Evolutionary conservation across 768 basidiomycete species (phyloP), one percentile per base, ranked within the genome.

Genomic region (Clitopilus passeckerianus): DNA sequence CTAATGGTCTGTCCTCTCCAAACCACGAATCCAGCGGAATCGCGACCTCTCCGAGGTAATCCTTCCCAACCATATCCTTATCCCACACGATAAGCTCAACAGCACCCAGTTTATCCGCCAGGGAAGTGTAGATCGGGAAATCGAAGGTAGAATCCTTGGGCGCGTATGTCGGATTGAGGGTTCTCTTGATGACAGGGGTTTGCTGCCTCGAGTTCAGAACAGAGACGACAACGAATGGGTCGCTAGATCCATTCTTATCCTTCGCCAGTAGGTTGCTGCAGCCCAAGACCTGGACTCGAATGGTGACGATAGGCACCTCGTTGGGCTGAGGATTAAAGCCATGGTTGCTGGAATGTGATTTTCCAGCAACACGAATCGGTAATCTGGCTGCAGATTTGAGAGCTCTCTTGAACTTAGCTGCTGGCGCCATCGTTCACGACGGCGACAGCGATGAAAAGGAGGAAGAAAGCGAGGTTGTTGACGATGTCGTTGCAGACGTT

Each of bases 21-120:
- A 95, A 97, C 93, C 93, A 96, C 34, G 91, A 86, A 18, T 87
- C 87, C n/a, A 96, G 69, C 0, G 85, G 82, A 6, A 98, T 63
- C 0, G 87, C 82, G 5, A 84, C 82, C 72, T 99, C 96, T 15
- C 97, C 97, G 15, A 99, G 80, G 70, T 97, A 99, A 50, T 98
- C 96, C 75, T 95, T 97, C 66, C 80, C 83, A 66, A 94, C 70
- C 64, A 91, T 77, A 72, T 98, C 95, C 75, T 89, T 94, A 73
- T 95, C 95, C 95, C 96, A 99, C 0, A 95, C 80, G 12, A 97
- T 87, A 34, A 93, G 76, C 72, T 98, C 95, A 44, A 98, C 65
- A 1, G 81, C 85, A 34, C 90, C 89, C 5, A 91, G 79, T 50
- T 78, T 77, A 64, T 90, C 89, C 0, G 87, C 86, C 24, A 90